Base-by-base conservation (phyloP, 768 basidiomycete species). In the Boletus bicolor region DNA sequence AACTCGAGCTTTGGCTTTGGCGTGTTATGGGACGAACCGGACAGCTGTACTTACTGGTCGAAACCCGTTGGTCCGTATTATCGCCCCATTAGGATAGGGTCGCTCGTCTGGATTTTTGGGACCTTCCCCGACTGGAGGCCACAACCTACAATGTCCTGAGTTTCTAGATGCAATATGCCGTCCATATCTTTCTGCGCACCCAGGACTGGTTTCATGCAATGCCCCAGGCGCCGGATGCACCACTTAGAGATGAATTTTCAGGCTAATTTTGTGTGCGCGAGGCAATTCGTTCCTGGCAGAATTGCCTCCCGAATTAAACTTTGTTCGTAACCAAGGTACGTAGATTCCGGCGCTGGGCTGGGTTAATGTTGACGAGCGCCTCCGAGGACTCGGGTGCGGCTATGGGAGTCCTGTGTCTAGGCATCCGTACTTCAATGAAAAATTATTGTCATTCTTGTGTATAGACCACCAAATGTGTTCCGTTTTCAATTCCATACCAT, bases 401-500 rank as follows among this genome's bases (percentile, higher is more conserved):
- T 57, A 42, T 55, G 56, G 54, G 19, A 9, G 30, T 54, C 49
- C 56, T 60, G 56, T 63, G 58, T 37, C 45, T 7, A 35, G 21
- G 19, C 37, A 55, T 38, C 21, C 21, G 49, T 36, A 26, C 19
- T 42, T 39, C 28, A 15, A 36, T 10, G 35, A 54, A 19, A 44
- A 53, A 44, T 43, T 32, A 28, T 34, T 24, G n/a, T 58, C 14
- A 60, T 53, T 59, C 41, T 56, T 51, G 57, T 62, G 52, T 62
- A 58, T 59, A 60, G 36, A 75, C 61, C 24, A 65, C 57, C 28
- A 81, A 61, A 54, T 73, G 65, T 53, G 75, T 73, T 19, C 67
- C 79, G 8, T 80, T 77, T 54, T 90, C 87, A 37, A 92, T 65
- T 7, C 91, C 89, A 65, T 85, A 80, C 87, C 88, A 91, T 55